Evolutionary conservation across 768 basidiomycete genomes (phyloP), one percentile per base, ranked within the genome.

Genomic region (Xerocomus brunneocitrinus): DNA sequence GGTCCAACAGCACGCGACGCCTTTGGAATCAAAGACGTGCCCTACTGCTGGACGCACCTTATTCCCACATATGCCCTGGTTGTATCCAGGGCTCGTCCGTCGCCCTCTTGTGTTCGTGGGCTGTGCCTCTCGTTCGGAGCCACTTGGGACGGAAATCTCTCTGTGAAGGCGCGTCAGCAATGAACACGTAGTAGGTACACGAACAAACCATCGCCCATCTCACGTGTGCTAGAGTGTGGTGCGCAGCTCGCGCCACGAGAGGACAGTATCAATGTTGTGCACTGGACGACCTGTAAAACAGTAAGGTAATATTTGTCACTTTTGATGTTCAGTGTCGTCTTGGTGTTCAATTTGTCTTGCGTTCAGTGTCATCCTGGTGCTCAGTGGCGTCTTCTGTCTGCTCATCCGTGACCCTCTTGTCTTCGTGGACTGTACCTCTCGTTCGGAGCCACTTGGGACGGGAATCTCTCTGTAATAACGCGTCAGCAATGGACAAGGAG

Each of bases 31-130:
- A 55, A 50, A 30, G 52, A 9, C 25, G 12, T 51, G 45, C 24
- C 53, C 54, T 58, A 54, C 57, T 38, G 52, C 32, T 54, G 62
- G 62, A 63, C 62, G 62, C 56, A 63, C 62, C 62, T 64, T 58
- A 38, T 62, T 54, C 24, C 32, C 48, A 5, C 25, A 27, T 51
- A n/a, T 12, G 10, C 38, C 1, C 34, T 2, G 3, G 4, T 32
- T 13, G n/a, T 2, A 5, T 25, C 31, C n/a, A 32, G 8, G 19
- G 13, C 24, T 35, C 22, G 8, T 5, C 13, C 14, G 19, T 35
- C 46, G 16, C 44, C 44, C 44, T 31, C 30, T 45, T 45, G 30
- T 19, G n/a, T 45, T 32, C 8, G 3, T 13, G n/a, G 27, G 13
- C 30, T 22, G 44, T 28, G 19, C 25, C 41, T 28, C 25, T 43